Conservation (phyloP, 2,329 filamentous ascomycete genomes). For the Neofusicoccum kwambonambiense region DNA sequence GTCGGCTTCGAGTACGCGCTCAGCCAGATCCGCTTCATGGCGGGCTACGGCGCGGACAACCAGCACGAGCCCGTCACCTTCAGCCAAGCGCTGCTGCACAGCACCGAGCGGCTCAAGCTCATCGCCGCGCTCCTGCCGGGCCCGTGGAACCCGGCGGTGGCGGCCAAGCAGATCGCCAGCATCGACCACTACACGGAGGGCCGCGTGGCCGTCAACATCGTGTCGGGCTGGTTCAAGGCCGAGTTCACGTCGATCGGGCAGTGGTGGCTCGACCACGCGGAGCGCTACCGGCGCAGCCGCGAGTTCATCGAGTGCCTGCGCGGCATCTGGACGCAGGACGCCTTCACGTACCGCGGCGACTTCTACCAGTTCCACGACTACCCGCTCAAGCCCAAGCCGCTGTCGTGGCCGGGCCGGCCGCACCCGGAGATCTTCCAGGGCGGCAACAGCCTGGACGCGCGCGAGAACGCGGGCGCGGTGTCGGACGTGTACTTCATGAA, state of each 20-base stretch:
- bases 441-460: slow-evolving; percentile 52
- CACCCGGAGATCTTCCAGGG: slow-evolving; percentile 56
- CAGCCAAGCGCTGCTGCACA: slow-evolving; percentile 50
- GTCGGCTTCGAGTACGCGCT: slow-evolving; percentile 54
- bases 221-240: slow-evolving; percentile 55
- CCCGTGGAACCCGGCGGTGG: slow-evolving; percentile 52
- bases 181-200: slow-evolving; percentile 55
- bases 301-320: slow-evolving; percentile 54
- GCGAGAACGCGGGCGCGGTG: slow-evolving; percentile 49
- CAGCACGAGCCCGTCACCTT: slow-evolving; percentile 56
- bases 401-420: slow-evolving; percentile 39
- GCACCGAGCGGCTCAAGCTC: slow-evolving; percentile 50
- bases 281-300: slow-evolving; percentile 50
- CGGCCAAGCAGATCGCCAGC: slow-evolving; percentile 54
- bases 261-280: slow-evolving; percentile 56
- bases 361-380: slow-evolving; percentile 56
- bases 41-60: slow-evolving; percentile 48
- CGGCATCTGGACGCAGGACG: slow-evolving; percentile 52
- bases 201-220: slow-evolving; percentile 53
- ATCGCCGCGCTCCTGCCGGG: slow-evolving; percentile 54
- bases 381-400: slow-evolving; percentile 50
- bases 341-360: slow-evolving; percentile 51
- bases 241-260: slow-evolving; percentile 54
- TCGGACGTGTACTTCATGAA: slow-evolving; percentile 58
- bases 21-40: slow-evolving; percentile 55